Evolutionary conservation across 139 green algal genomes (phyloP).

Genomic region (Chlamydomonas asymmetrica): DNA sequence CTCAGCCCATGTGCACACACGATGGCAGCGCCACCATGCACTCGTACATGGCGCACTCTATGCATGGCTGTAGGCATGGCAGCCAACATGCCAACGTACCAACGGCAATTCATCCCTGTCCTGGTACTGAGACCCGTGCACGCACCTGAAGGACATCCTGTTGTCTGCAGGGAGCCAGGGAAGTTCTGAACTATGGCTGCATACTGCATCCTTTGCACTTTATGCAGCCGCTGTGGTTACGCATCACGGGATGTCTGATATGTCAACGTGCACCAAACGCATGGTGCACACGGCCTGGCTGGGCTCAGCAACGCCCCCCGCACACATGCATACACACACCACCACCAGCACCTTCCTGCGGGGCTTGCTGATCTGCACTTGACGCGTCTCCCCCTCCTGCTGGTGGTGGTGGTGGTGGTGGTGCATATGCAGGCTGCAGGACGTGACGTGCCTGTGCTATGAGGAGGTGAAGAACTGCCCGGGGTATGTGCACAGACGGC

Average conservation of each 20-base stretch:
- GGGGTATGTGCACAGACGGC: constrained; percentile 48
- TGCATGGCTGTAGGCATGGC: background rate
- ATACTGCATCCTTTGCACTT: too few species aligned
- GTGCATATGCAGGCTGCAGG: constrained; percentile 46
- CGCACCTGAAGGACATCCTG: too few species aligned
- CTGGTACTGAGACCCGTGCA: too few species aligned
- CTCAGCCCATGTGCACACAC: background rate
- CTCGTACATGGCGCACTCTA: background rate
- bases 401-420: too few species aligned
- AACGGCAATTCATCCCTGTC: too few species aligned
- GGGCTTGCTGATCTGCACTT: background rate
- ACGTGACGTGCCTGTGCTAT: constrained; percentile 55
- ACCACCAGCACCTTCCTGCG: too few species aligned
- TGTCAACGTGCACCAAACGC: background rate
- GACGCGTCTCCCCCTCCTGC: background rate
- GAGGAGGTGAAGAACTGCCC: constrained; percentile 52
- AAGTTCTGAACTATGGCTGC: too few species aligned
- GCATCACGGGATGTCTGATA: too few species aligned
- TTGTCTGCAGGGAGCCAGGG: too few species aligned
- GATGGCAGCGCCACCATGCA: background rate
- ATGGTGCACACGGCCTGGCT: background rate
- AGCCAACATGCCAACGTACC: too few species aligned
- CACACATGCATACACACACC: background rate
- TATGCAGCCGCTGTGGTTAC: too few species aligned
- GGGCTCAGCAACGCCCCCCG: background rate